Evolutionary conservation across 371 early-diverging fungal genomes (phyloP), one percentile per base, ranked within the genome.

Genomic region (Lichtheimia ramosa): DNA sequence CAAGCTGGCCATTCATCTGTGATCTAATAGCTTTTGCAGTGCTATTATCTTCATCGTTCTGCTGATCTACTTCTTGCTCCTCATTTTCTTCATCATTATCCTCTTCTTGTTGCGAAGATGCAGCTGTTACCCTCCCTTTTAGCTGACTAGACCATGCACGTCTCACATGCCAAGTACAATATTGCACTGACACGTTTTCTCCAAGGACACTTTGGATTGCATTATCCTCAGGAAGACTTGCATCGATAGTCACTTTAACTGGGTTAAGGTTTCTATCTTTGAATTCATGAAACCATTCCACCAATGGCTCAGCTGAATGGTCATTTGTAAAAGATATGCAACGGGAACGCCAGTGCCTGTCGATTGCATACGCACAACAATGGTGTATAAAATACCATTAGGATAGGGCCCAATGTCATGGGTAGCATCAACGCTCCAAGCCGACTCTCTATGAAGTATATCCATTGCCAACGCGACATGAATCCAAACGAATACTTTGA

Each of bases 261-360:
- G 25, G 25, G 25, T 25, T 25, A 2, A 25, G 25, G 25, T 25
- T 25, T 25, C 25, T 25, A 25, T 25, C 25, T 5, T 5, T 25
- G 25, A 25, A 25, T 5, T 25, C 25, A 13, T 18, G 27, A 23
- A 52, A 25, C 52, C 52, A 52, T 7, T 23, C 15, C 3, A 27
- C 52, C 10, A 52, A 18, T 27, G 52, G 39, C 2, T 15, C 52
- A 14, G 39, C 48, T 27, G 58, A 27, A 7, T 25, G 48, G 50
- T 58, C 40, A 3, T 48, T 49, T 2, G 49, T 58, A 10, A 48
- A 4, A 58, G 15, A 28, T 58, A 58, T 16, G 58, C 49, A 2
- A 50, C 46, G 15, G 50, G 51, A n/a, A 25, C 48, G 7, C 58
- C 58, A 56, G 14, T 10, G 43, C 25, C 21, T n/a, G 18, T 34